Evolutionary conservation across 2,329 filamentous ascomycete species (phyloP).

Genomic region (Monilinia laxa): DNA sequence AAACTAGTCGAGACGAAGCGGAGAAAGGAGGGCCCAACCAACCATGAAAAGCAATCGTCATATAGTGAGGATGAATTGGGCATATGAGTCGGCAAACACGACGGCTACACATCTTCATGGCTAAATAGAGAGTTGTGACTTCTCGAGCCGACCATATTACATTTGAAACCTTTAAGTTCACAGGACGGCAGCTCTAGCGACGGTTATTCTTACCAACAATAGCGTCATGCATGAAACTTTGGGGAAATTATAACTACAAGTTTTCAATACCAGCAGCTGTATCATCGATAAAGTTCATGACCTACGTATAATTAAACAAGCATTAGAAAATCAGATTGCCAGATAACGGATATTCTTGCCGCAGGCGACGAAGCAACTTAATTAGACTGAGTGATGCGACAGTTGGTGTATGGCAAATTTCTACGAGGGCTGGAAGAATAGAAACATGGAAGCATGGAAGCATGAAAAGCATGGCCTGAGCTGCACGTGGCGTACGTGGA

Average conservation of each 20-base stretch:
- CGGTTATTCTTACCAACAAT: background rate
- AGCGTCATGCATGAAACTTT: background rate
- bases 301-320: background rate
- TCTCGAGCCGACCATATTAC: background rate
- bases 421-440: background rate
- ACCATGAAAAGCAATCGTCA: background rate
- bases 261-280: slow-evolving; percentile 9
- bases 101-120: background rate
- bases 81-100: slow-evolving; percentile 28
- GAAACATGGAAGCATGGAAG: background rate
- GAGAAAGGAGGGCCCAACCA: background rate
- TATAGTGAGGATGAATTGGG: slow-evolving; percentile 39
- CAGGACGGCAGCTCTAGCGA: background rate
- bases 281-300: background rate
- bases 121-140: background rate
- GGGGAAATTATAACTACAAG: background rate
- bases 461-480: slow-evolving; percentile 5
- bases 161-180: background rate
- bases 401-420: slow-evolving; percentile 1
- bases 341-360: background rate
- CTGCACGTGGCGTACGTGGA: background rate
- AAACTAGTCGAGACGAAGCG: background rate
- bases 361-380: too few relatives aligned
- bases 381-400: background rate
- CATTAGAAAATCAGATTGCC: slow-evolving; percentile 1